Evolutionary conservation across 768 basidiomycete genomes (phyloP), one percentile per base, ranked within the genome.

Genomic region (Serpula lacrymans): DNA sequence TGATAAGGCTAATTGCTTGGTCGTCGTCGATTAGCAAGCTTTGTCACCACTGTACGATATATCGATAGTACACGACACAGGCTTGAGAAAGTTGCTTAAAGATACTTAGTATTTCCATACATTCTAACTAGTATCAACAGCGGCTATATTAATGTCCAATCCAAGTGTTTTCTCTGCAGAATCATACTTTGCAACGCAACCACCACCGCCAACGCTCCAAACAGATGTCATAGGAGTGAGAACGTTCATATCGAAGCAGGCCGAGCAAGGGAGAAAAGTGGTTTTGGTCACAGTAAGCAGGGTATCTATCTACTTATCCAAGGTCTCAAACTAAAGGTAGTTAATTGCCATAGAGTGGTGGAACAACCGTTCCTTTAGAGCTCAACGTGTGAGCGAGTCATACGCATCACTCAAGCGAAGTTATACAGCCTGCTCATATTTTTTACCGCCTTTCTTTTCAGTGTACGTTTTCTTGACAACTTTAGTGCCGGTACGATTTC

Each of bases 381-480:
- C 88, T 93, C 72, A 98, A 98, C 58, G 93, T 97, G 96, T 97
- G 75, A 82, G 94, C 72, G 39, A 21, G 14, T 37, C 34, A 27
- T 28, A 18, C 36, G 26, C 33, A 41, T 35, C 24, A 25, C 30
- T 24, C 32, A 35, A 28, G n/a, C n/a, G n/a, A n/a, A n/a, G 35
- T 37, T 8, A 35, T 42, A 34, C 42, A 27, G 30, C 39, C 21
- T 36, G 41, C 46, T 51, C 42, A 49, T 43, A 50, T 43, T 38
- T 47, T 53, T 59, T 37, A 44, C 44, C 45, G 42, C 46, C 48
- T 45, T 32, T 51, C 56, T 46, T 42, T 49, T n/a, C 55, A 99
- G 95, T 52, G 96, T 99, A 34, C 89, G 96, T 37, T 99, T 97
- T 62, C 74, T 99, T 21, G 95, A 98, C 61, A 98, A 99, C 70